Evolutionary conservation across 441 rosid species (phyloP), one percentile per base, ranked within the genome.

Genomic region (Brassica hybrid): DNA sequence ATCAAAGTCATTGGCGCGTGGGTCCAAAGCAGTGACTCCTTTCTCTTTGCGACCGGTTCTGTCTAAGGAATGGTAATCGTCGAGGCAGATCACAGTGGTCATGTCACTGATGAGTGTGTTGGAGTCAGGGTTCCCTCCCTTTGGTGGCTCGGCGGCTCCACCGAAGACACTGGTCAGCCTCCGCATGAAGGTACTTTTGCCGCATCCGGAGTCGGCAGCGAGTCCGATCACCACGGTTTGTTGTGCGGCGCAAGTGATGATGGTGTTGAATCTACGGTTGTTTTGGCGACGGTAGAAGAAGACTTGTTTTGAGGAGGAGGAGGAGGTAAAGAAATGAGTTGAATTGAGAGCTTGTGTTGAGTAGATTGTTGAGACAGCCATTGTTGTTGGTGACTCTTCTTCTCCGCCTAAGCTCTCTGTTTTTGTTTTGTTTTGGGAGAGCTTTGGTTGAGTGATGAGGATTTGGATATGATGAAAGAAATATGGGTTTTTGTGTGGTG

Each of bases 131-230:
- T 96, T 96, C 60, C 99, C 99, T 6, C 93, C 99, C 79, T 74
- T 93, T 0, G 99, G 98, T 45, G 97, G 96, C 93, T 88, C 91
- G 0, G 98, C 99, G 1, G 97, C 97, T 0, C 99, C 99, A 7
- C 99, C 98, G 21, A 95, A 95, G 65, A 95, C 99, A 61, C 98
- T 93, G 0, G 99, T 95, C 3, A 95, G 80, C 74, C 99, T 84
- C 81, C 99, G 83, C 99, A 95, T 95, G 87, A 95, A 95, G 56
- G 99, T 95, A 9, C 97, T 91, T 83, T 95, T 95, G 25, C 99
- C 99, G 45, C 99, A 95, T 12, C 99, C 99, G 0, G 99, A 95
- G 79, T 95, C 99, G 0, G 99, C 99, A 0, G 99, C 99, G 3
- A 95, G 84, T 9, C 98, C 99, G 68, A 95, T 91, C 78, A 95